A percentile compares a stretch with the other conserved stretches of the same genome.
phyloP scores from a whole-genome alignment of 257 asterid genomes.

The Misopates orontium region DNA sequence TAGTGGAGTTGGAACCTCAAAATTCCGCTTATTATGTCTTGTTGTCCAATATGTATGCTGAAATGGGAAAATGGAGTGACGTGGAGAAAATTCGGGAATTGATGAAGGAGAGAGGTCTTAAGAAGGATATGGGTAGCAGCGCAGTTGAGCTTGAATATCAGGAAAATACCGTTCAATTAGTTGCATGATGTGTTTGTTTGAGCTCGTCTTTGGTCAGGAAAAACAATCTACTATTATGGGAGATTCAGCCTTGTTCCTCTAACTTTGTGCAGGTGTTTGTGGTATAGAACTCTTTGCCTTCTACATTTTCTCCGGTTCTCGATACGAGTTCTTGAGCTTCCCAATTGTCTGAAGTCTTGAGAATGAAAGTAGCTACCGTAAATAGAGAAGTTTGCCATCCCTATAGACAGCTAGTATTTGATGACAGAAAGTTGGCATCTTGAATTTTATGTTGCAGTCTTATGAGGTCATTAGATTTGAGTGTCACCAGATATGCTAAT shows the following conservation, averaged over 20 bases:
- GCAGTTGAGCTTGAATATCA: conserved; percentile 33
- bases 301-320: background rate
- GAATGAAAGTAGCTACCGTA: no score
- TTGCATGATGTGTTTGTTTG: conserved; percentile 25
- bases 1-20: conserved; percentile 60
- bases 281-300: background rate
- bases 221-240: background rate
- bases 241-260: background rate
- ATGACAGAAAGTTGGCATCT: no score
- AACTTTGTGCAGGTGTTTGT: background rate
- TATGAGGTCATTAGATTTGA: no score
- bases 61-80: conserved; percentile 59
- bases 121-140: conserved; percentile 63
- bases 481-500: background rate
- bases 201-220: background rate
- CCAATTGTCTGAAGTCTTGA: no score
- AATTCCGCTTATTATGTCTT: conserved; percentile 48
- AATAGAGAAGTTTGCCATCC: no score
- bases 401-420: no score
- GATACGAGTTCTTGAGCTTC: no score
- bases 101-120: conserved; percentile 54
- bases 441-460: no score
- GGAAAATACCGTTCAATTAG: conserved; percentile 19
- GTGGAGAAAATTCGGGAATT: conserved; percentile 44
- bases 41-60: conserved; percentile 64